phyloP scores from a whole-genome alignment of 2,329 filamentous ascomycete species.

The Fusarium sulawesiense region DNA sequence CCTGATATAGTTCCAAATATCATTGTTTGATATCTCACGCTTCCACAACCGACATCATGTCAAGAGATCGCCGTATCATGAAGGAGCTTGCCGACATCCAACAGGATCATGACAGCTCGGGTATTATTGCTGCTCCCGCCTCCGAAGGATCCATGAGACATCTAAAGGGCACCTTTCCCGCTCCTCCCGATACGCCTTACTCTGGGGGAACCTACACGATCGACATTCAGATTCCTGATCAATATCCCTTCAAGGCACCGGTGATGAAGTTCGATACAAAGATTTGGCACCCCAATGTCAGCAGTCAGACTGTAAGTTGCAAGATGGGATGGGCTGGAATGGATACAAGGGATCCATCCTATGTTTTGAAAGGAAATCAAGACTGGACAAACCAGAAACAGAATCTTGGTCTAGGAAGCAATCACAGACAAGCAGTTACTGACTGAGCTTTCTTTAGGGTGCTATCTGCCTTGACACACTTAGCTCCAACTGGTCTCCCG shows the following conservation, averaged over 20 bases:
- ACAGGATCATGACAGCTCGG: constrained; percentile 76
- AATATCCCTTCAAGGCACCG: constrained; percentile 94
- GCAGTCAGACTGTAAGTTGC: constrained; percentile 83
- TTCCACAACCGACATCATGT: constrained; percentile 55
- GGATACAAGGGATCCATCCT: background rate
- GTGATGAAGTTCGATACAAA: constrained; percentile 91
- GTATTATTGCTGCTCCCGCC: constrained; percentile 76
- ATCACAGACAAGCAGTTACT: constrained; percentile 8
- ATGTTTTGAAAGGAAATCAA: background rate
- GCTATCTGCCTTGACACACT: constrained; percentile 97
- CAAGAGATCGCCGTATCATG: constrained; percentile 67
- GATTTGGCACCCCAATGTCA: constrained; percentile 98
- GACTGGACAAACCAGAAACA: background rate
- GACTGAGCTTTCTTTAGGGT: constrained; percentile 68
- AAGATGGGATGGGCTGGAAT: too few relatives aligned
- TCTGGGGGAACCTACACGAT: constrained; percentile 85
- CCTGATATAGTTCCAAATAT: background rate
- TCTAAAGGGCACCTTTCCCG: constrained; percentile 83
- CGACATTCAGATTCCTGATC: constrained; percentile 86
- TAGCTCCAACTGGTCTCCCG: constrained; percentile 90
- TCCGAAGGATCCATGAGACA: constrained; percentile 79
- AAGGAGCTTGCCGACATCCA: constrained; percentile 84
- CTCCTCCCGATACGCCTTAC: constrained; percentile 93
- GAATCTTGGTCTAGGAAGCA: background rate
- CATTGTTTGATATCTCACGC: background rate